Conservation (phyloP, 306 rosid species). For the Sphenostylis stenocarpa region DNA sequence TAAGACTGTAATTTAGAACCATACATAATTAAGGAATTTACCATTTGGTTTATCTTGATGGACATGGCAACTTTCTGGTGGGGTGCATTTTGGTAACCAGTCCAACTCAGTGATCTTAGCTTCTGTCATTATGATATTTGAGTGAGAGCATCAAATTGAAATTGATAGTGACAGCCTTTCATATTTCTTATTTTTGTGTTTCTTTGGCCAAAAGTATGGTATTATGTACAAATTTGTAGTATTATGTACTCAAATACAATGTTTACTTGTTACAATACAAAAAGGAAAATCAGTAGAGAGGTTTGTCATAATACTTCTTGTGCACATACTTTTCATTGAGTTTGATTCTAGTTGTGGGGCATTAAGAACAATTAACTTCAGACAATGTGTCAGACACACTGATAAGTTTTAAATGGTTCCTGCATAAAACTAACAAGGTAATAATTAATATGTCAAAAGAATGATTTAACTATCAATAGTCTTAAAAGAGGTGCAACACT, state of each 20-base stretch:
- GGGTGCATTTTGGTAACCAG: slow-evolving; percentile 21
- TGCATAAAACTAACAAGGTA: background rate
- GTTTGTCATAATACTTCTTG: background rate
- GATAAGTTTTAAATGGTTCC: background rate
- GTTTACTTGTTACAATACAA: background rate
- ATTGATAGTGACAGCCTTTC: slow-evolving; percentile 18
- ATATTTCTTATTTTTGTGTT: background rate
- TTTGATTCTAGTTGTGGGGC: background rate
- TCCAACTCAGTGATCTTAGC: slow-evolving; percentile 15
- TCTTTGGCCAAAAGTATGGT: background rate
- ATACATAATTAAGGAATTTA: background rate
- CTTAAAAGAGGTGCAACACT: background rate
- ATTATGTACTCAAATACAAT: background rate
- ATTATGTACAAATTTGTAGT: background rate
- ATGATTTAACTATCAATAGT: background rate
- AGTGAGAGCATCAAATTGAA: background rate
- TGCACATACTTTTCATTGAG: background rate
- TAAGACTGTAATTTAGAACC: background rate
- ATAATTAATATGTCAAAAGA: background rate
- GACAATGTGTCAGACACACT: no score
- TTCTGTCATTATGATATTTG: background rate
- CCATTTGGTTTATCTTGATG: background rate
- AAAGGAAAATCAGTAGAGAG: background rate
- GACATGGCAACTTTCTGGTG: slow-evolving; percentile 13
- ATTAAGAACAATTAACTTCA: background rate